Conservation (phyloP, 805 yeast species). For the Suhomyces pyralidae region DNA sequence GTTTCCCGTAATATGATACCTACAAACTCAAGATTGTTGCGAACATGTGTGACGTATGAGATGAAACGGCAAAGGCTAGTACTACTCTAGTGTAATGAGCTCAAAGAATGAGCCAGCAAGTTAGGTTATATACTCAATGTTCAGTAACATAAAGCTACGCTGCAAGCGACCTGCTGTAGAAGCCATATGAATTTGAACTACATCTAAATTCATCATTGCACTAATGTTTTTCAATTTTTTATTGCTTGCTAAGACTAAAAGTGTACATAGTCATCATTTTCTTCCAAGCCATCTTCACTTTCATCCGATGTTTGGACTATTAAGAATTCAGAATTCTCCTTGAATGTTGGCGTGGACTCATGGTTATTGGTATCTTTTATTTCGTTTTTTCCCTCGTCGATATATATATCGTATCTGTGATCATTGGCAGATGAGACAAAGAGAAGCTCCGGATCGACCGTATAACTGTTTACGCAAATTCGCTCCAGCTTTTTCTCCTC, state of each 20-base stretch:
- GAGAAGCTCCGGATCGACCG: slow-evolving; percentile 28
- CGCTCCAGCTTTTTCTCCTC: slow-evolving; percentile 6
- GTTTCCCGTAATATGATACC: too few species aligned
- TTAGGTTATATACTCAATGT: too few species aligned
- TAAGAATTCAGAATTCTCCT: slow-evolving; percentile 14
- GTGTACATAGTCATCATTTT: slow-evolving; percentile 23
- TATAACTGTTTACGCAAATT: slow-evolving; percentile 28
- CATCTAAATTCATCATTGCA: neutral
- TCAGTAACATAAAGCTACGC: too few species aligned
- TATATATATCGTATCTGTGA: slow-evolving; percentile 23
- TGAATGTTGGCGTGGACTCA: slow-evolving; percentile 4
- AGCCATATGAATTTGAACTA: neutral
- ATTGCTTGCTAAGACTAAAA: slow-evolving; percentile 7
- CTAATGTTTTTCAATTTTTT: neutral
- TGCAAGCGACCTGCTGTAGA: neutral
- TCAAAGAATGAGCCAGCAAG: too few species aligned
- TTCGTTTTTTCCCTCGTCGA: slow-evolving; percentile 13
- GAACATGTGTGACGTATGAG: too few species aligned
- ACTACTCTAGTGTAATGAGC: too few species aligned
- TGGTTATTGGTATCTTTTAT: neutral
- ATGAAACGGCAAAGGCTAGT: too few species aligned
- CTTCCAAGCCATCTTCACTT: slow-evolving; percentile 19
- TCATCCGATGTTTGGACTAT: slow-evolving; percentile 12
- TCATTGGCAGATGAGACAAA: slow-evolving; percentile 15
- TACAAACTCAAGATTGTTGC: too few species aligned